phyloP scores from a whole-genome alignment of 345 rosid species.

The Trapa incisa region DNA sequence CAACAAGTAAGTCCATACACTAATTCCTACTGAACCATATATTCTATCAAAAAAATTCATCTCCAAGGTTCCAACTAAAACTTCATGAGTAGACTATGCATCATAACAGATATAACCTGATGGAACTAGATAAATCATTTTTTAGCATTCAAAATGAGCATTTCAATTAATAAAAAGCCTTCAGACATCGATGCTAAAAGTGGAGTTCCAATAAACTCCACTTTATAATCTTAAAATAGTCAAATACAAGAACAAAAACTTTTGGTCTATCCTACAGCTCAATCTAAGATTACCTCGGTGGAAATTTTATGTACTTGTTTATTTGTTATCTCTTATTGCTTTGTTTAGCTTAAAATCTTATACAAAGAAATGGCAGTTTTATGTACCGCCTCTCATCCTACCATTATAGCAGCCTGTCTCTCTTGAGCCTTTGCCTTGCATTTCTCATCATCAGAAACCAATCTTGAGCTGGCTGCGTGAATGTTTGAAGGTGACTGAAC shows the following conservation, averaged over 20 bases:
- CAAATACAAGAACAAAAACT: no score
- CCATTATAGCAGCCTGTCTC: slow-evolving; percentile 88
- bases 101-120: background rate
- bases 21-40: background rate
- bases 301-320: no score
- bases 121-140: background rate
- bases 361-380: background rate
- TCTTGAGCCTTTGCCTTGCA: slow-evolving; percentile 84
- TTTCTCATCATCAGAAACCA: slow-evolving; percentile 46
- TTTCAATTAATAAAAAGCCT: background rate
- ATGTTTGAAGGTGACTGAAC: slow-evolving; percentile 18
- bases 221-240: no score
- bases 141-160: background rate
- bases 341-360: no score
- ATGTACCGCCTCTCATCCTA: slow-evolving; percentile 23
- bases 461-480: slow-evolving; percentile 34
- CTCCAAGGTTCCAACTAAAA: background rate
- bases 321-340: no score
- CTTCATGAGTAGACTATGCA: background rate
- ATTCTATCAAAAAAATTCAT: no score
- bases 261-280: no score
- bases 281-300: no score
- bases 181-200: background rate
- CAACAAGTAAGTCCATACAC: background rate
- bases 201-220: no score